These are phyloP conservation scores for Chloranthus sessilifolius DNA, from an alignment of 164 flowering plant species.

Conservation along the genomic window DNA sequence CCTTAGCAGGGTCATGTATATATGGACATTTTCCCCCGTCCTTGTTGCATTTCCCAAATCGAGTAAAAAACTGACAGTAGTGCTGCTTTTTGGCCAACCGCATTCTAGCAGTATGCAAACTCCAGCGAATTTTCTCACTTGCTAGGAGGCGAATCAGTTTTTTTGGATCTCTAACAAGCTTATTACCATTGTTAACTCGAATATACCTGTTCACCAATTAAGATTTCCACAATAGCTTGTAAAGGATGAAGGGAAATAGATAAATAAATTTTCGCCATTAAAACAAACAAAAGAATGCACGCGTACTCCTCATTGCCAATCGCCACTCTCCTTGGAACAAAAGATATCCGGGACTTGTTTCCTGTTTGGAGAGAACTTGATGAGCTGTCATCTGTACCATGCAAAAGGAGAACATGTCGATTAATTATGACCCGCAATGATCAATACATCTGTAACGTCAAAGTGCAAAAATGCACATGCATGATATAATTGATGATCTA, in stretches of 20 bases:
- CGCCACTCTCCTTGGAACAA: conserved; percentile 68
- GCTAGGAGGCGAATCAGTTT: conserved; percentile 77
- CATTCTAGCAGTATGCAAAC: conserved; percentile 85
- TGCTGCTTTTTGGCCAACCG: conserved; percentile 67
- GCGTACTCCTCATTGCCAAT: conserved; percentile 93
- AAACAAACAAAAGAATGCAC: too few species aligned
- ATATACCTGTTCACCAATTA: conserved; percentile 68
- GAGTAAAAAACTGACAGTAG: conserved; percentile 90
- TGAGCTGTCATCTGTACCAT: conserved; percentile 48
- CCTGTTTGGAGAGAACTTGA: conserved; percentile 26
- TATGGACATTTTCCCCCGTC: conserved; percentile 85
- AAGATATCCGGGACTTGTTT: conserved; percentile 35
- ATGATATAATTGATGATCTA: too few species aligned
- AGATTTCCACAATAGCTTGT: too few species aligned
- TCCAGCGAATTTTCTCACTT: conserved; percentile 93
- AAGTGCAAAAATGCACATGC: neutral
- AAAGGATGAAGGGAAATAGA: too few species aligned
- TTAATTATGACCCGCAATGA: too few species aligned
- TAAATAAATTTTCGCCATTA: too few species aligned
- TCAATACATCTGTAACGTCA: too few species aligned
- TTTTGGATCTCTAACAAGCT: conserved; percentile 92
- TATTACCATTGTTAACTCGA: conserved; percentile 90
- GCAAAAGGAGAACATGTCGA: too few species aligned
- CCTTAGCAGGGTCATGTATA: conserved; percentile 86
- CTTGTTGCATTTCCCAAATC: conserved; percentile 95